phyloP scores from a whole-genome alignment of 2,329 filamentous ascomycete genomes.

The Myriosclerotinia duriaeana region DNA sequence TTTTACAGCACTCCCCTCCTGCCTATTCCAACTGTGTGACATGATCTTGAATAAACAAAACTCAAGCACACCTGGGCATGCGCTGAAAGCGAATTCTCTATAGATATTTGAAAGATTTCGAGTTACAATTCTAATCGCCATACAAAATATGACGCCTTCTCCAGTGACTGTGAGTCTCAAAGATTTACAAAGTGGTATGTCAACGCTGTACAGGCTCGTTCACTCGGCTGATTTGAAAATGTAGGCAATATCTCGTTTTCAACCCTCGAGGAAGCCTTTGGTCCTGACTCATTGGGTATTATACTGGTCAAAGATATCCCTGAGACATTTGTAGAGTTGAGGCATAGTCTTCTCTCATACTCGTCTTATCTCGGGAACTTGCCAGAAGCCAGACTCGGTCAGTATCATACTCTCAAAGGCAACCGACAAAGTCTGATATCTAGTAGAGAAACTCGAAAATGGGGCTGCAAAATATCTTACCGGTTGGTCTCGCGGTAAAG shows the following conservation, averaged over 20 bases:
- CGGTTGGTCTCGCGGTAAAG: constrained; percentile 80
- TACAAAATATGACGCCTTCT: constrained; percentile 32
- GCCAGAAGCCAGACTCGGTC: constrained; percentile 68
- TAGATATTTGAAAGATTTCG: background rate
- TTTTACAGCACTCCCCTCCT: background rate
- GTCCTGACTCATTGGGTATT: constrained; percentile 85
- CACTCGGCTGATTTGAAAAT: constrained; percentile 25
- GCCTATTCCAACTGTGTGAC: background rate
- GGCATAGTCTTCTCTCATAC: constrained; percentile 76
- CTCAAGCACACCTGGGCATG: background rate
- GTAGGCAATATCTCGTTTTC: constrained; percentile 66
- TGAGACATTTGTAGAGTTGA: constrained; percentile 65
- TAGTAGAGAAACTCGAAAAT: constrained; percentile 56
- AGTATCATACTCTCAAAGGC: constrained; percentile 30
- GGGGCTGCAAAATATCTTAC: constrained; percentile 62
- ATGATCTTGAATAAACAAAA: background rate
- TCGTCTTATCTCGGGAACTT: constrained; percentile 87
- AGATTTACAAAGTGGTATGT: constrained; percentile 57
- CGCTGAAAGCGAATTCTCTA: background rate
- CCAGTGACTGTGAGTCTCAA: constrained; percentile 56
- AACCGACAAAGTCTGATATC: constrained; percentile 25
- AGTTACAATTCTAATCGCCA: background rate
- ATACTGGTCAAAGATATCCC: constrained; percentile 89
- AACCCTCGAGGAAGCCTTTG: constrained; percentile 76
- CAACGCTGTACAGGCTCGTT: background rate